Evolutionary conservation across 108 stramenopile genomes (phyloP).

Genomic region (Nannochloropsis salina): DNA sequence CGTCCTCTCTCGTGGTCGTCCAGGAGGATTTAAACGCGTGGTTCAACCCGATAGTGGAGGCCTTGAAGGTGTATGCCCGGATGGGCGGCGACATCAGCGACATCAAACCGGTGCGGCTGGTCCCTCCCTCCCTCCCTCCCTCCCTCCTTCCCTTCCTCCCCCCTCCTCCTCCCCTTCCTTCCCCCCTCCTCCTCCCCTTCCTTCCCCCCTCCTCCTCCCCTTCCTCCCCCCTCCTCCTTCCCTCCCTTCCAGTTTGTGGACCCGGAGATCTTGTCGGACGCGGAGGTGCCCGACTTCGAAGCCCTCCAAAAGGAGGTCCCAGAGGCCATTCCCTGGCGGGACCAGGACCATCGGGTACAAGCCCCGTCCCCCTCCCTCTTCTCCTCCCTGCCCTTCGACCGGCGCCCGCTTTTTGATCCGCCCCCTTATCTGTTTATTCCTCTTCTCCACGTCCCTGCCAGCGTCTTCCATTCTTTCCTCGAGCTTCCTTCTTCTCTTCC

Average conservation of each 20-base stretch:
- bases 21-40: not conserved
- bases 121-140: constrained; percentile 2
- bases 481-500: not conserved
- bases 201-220: not conserved
- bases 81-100: not conserved
- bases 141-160: not conserved
- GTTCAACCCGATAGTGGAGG: not conserved
- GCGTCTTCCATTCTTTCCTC: not conserved
- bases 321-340: not conserved
- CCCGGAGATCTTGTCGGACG: not conserved
- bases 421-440: no score
- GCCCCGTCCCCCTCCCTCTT: no score
- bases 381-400: no score
- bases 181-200: not conserved
- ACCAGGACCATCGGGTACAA: not conserved
- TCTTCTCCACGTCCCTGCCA: no score
- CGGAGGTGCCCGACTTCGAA: not conserved
- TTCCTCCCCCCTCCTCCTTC: not conserved
- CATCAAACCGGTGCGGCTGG: not conserved
- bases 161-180: not conserved
- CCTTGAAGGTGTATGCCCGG: not conserved
- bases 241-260: not conserved
- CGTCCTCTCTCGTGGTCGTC: not conserved
- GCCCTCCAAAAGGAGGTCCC: not conserved
- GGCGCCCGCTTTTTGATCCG: no score